phyloP scores from a whole-genome alignment of 345 rosid genomes.

The Reutealis trisperma region DNA sequence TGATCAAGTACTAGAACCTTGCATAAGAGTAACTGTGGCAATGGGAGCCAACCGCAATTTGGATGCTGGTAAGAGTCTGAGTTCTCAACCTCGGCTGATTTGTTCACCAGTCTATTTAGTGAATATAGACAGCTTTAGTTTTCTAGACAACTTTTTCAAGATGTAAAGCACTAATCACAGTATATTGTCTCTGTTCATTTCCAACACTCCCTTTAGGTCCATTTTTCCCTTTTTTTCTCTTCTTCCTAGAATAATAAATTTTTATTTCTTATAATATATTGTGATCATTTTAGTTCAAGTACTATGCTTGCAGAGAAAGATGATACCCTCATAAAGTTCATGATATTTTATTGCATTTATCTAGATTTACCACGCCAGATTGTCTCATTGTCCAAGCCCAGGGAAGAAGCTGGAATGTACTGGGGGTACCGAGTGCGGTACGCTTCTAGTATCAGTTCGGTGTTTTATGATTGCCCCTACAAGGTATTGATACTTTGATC shows the following conservation, averaged over 20 bases:
- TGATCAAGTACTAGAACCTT: slow-evolving; percentile 71
- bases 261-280: neutral
- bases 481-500: slow-evolving; percentile 41
- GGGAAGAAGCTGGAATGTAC: slow-evolving; percentile 73
- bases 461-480: slow-evolving; percentile 59
- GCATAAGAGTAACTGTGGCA: slow-evolving; percentile 81
- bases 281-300: neutral
- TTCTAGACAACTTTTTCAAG: neutral
- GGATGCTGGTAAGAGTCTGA: slow-evolving; percentile 47
- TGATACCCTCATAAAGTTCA: slow-evolving; percentile 4
- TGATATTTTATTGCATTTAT: slow-evolving; percentile 36
- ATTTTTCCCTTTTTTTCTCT: neutral
- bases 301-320: neutral
- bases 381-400: slow-evolving; percentile 69
- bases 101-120: neutral
- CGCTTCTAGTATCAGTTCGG: slow-evolving; percentile 72
- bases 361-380: slow-evolving; percentile 64
- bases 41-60: slow-evolving; percentile 73
- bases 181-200: neutral
- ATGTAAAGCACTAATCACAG: neutral
- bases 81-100: slow-evolving; percentile 7
- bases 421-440: slow-evolving; percentile 96
- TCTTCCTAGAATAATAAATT: neutral
- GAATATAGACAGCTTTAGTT: neutral
- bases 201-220: neutral